Evolutionary conservation across 805 yeast species (phyloP), one percentile per base, ranked within the genome.

Genomic region (Saccharomycopsis sp.): DNA sequence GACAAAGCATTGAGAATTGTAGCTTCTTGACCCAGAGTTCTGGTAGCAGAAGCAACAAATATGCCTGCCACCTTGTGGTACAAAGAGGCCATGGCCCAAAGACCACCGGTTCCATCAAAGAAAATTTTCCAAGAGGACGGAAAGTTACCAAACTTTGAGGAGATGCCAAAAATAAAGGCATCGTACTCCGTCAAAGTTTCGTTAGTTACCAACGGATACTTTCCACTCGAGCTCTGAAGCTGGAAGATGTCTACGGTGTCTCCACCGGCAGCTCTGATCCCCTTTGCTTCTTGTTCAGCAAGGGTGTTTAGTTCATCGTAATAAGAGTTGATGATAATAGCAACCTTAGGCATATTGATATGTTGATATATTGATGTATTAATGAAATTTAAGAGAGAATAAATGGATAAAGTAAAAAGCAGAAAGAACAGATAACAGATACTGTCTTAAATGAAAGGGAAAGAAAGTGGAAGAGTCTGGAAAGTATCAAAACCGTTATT

Each of bases 1-100:
- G 87, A 78, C 60, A 86, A 68, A 15, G 83, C 66, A 72, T 78
- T 82, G 62, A 80, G 73, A 63, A 78, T 71, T 19, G 89, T 82
- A 47, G 74, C 65, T 73, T 86, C 91, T 69, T 82, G 87, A 65
- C 89, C 89, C 64, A 89, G 89, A 64, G 87, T 87, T 63, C 73
- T 79, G 56, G 85, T 72, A 67, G 85, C 85, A 52, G 86, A 80
- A 54, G 86, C 77, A 56, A 77, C 77, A 68, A 86, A 86, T 65
- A 83, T 65, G 64, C 83, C 85, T 52, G 78, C 85, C 59, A 80
- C 80, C 74, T 85, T 85, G 64, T 87, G 87, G 69, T 75, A 69
- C 62, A 84, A 75, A 22, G 79, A 80, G 66, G 89, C 89, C 12
- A 66, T 24, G 54, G 84, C 86, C 91, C 91, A 85, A 64, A 83